Conservation (phyloP, 768 basidiomycete species). For the Sporobolomyces roseus region DNA sequence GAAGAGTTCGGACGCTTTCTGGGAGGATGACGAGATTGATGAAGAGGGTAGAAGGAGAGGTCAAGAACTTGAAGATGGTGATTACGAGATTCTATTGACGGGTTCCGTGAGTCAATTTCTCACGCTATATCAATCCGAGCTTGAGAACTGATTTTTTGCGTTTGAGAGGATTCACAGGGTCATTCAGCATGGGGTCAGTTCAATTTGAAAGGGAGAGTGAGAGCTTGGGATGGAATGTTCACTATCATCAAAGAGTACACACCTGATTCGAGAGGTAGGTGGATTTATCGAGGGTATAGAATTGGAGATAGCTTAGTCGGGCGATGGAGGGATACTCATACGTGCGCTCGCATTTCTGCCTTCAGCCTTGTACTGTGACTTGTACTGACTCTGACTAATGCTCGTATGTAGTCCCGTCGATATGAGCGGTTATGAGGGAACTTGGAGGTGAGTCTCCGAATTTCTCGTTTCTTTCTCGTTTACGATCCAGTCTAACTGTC, state of each 20-base stretch:
- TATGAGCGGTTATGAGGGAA: slow-evolving; percentile 38
- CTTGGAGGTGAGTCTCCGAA: slow-evolving; percentile 19
- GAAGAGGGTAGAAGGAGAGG: slow-evolving; percentile 4
- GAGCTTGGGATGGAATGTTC: slow-evolving; percentile 74
- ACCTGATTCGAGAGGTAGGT: slow-evolving; percentile 58
- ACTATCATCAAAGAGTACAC: slow-evolving; percentile 76
- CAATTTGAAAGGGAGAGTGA: slow-evolving; percentile 69
- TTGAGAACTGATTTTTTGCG: background rate
- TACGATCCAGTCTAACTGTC: background rate
- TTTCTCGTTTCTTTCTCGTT: background rate
- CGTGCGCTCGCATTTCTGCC: background rate
- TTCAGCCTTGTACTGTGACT: background rate
- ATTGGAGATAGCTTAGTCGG: slow-evolving; percentile 68
- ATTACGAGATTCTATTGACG: slow-evolving; percentile 42
- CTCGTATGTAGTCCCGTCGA: slow-evolving; percentile 23
- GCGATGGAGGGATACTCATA: slow-evolving; percentile 67
- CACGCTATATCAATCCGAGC: background rate
- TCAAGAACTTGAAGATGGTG: slow-evolving; percentile 24
- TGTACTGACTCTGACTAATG: background rate
- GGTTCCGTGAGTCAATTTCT: slow-evolving; percentile 24
- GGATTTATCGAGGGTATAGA: slow-evolving; percentile 81
- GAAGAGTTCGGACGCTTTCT: background rate
- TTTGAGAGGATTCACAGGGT: slow-evolving; percentile 61
- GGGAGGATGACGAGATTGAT: slow-evolving; percentile 23
- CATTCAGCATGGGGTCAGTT: slow-evolving; percentile 92